Evolutionary conservation across 805 yeast genomes (phyloP), one percentile per base, ranked within the genome.

Genomic region (Saturnispora gosingensis): DNA sequence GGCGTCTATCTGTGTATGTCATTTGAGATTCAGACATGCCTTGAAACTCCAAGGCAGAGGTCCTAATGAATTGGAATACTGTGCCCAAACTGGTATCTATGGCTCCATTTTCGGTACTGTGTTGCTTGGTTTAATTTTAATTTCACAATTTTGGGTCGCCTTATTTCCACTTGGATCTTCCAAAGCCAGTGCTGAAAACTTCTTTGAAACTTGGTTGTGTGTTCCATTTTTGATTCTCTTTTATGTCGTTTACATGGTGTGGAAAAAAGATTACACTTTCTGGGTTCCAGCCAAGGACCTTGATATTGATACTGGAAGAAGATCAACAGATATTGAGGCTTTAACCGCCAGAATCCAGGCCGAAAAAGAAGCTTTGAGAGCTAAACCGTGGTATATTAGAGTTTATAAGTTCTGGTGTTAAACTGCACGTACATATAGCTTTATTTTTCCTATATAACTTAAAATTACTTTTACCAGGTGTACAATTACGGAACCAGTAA

Each of bases 81-180:
- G 71, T 45, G 76, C 95, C 4, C 83, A 80, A 53, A 71, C 76
- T 42, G 96, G 96, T 58, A 67, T 82, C 34, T 69, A 63, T 58
- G 95, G 95, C 43, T 82, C 95, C 1, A 64, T 63, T 53, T 77
- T 75, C 62, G 95, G 93, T 50, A 60, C 77, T 15, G 53, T 67
- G 27, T 67, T 88, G 61, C 81, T 81, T 64, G 39, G 75, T 25
- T 64, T 83, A 52, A 81, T 87, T 54, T 71, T 88, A 54, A 70
- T 78, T 51, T 86, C 88, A 32, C 90, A 85, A 69, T 85, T 88
- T 73, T 87, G 90, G 88, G 74, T 83, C 53, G 90, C 93, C 5
- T 68, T 85, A 40, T 86, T 74, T 73, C 95, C 95, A 53, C 34
- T 47, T 13, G 50, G 50, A 5, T 61, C 81, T 44, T 80, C 80